These are phyloP conservation scores for Mentha longifolia DNA, from an alignment of 257 asterid species.

Conservation along the genomic window DNA sequence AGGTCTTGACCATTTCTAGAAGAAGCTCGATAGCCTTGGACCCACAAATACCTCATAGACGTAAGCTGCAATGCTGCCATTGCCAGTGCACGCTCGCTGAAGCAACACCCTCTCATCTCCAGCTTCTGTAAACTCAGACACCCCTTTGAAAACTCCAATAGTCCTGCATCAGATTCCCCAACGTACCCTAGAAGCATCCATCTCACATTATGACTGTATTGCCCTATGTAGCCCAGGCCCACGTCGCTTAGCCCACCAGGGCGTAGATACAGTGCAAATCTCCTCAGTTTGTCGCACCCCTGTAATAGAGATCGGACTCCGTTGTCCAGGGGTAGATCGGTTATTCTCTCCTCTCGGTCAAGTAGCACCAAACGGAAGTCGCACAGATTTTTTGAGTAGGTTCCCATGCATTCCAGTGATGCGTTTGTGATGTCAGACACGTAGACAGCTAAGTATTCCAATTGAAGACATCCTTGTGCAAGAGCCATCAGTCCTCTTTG, in stretches of 20 bases:
- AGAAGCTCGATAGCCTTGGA: slow-evolving; percentile 72
- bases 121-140: slow-evolving; percentile 79
- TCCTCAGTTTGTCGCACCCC: slow-evolving; percentile 67
- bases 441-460: slow-evolving; percentile 52
- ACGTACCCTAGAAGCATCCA: slow-evolving; percentile 93
- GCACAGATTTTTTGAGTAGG: slow-evolving; percentile 54
- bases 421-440: slow-evolving; percentile 58
- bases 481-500: slow-evolving; percentile 54
- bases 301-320: slow-evolving; percentile 72
- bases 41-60: slow-evolving; percentile 80
- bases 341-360: slow-evolving; percentile 61
- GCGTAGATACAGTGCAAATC: slow-evolving; percentile 82
- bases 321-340: slow-evolving; percentile 81
- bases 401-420: slow-evolving; percentile 66
- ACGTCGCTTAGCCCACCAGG: slow-evolving; percentile 75
- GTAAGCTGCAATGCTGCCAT: slow-evolving; percentile 54
- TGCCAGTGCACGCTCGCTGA: slow-evolving; percentile 79
- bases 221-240: slow-evolving; percentile 77
- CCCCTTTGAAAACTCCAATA: slow-evolving; percentile 77
- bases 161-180: slow-evolving; percentile 83
- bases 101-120: slow-evolving; percentile 84
- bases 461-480: slow-evolving; percentile 54
- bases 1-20: slow-evolving; percentile 57
- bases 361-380: slow-evolving; percentile 85
- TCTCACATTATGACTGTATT: slow-evolving; percentile 66